Percentiles rank a stretch among this genome's conserved stretches.
phyloP scores from a whole-genome alignment of 306 rosid species.

The Sicyos baderoa region DNA sequence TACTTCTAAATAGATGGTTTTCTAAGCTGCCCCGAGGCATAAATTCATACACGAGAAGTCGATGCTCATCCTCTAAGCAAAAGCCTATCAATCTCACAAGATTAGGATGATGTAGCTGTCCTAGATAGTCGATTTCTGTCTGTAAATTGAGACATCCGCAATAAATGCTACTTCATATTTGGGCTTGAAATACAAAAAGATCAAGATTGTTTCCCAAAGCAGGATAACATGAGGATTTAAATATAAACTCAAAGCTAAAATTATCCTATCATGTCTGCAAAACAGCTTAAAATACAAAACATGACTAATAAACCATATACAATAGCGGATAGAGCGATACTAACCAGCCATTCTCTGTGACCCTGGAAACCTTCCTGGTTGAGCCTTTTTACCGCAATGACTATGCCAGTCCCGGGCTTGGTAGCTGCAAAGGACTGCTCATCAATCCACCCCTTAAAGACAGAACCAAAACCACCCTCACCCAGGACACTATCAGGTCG shows the following conservation, averaged over 20 bases:
- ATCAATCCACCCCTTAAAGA: conserved; percentile 93
- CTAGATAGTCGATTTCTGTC: conserved; percentile 91
- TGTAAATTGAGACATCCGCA: conserved; percentile 19
- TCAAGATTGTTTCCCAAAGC: background rate
- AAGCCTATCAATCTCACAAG: conserved; percentile 88
- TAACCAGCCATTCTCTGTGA: conserved; percentile 98
- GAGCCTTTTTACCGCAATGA: conserved; percentile 89
- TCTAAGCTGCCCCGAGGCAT: conserved; percentile 87
- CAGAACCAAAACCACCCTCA: conserved; percentile 93
- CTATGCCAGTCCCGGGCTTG: conserved; percentile 76
- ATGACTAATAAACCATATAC: background rate
- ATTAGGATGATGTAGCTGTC: conserved; percentile 84
- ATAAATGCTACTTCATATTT: background rate
- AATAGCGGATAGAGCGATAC: conserved; percentile 21
- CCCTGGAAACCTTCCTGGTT: conserved; percentile 96
- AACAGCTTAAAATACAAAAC: background rate
- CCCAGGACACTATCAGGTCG: conserved; percentile 97
- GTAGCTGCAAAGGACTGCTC: conserved; percentile 61
- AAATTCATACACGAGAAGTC: conserved; percentile 87
- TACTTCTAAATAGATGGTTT: conserved; percentile 86
- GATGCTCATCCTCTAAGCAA: conserved; percentile 92
- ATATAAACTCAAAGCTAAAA: conserved; percentile 4
- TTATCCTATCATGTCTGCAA: background rate
- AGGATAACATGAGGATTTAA: background rate
- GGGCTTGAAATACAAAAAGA: background rate